These are phyloP conservation scores for Rhodamnia argentea DNA, from an alignment of 345 rosid genomes.

Conservation along the genomic window DNA sequence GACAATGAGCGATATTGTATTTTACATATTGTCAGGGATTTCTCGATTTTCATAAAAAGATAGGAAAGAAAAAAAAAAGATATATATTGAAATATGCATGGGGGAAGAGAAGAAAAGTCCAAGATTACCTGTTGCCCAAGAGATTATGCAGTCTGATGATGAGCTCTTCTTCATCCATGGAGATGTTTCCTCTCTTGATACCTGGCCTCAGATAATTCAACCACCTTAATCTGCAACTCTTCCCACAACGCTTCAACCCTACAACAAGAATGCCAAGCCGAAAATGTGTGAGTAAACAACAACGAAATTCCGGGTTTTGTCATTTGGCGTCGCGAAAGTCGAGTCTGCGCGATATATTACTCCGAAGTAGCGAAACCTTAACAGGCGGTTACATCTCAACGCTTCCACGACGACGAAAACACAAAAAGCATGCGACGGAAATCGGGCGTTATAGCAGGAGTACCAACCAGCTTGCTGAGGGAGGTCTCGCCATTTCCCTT, in stretches of 20 bases:
- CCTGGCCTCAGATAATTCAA: constrained; percentile 9
- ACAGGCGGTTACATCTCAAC: not conserved
- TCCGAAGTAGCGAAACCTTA: not conserved
- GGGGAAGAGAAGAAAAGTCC: not conserved
- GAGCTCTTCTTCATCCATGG: constrained; percentile 10
- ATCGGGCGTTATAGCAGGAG: not conserved
- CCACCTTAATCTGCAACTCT: constrained; percentile 15
- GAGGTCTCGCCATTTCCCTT: constrained; percentile 28
- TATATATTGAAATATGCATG: too few species aligned
- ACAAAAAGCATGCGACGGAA: not conserved
- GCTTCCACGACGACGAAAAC: not conserved
- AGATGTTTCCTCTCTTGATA: constrained; percentile 10
- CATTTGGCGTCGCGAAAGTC: not conserved
- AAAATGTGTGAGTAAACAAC: not conserved
- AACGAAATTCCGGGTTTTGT: not conserved
- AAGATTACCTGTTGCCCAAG: constrained; percentile 5
- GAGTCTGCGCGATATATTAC: not conserved
- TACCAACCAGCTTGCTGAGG: constrained; percentile 21
- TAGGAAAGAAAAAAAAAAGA: too few species aligned
- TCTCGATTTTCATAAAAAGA: not conserved
- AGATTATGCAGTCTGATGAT: constrained; percentile 4
- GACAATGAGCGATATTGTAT: not conserved
- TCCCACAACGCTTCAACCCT: constrained; percentile 12
- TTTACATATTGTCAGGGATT: not conserved
- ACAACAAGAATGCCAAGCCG: not conserved